These are phyloP conservation scores for Leucosporidium yakuticum DNA, from an alignment of 768 basidiomycete genomes.

Conservation along the genomic window DNA sequence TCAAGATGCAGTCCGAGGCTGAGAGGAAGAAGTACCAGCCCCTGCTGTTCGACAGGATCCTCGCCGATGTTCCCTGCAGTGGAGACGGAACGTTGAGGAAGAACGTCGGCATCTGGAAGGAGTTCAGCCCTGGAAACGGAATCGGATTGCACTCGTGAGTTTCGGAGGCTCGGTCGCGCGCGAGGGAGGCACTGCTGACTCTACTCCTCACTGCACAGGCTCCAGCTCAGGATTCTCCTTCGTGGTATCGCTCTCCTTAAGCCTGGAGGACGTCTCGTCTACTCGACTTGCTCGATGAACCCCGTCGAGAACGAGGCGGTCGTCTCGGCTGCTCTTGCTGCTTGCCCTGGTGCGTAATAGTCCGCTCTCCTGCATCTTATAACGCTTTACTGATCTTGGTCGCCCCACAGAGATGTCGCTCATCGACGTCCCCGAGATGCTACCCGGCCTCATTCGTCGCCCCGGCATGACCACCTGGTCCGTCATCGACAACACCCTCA, in stretches of 20 bases:
- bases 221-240: slow-evolving; percentile 85
- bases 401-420: slow-evolving; percentile 54
- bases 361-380: not conserved
- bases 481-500: slow-evolving; percentile 54
- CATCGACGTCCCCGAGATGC: slow-evolving; percentile 65
- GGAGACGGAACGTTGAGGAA: slow-evolving; percentile 95
- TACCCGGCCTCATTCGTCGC: slow-evolving; percentile 66
- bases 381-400: not conserved
- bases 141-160: slow-evolving; percentile 81
- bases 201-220: slow-evolving; percentile 46
- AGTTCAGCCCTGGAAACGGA: slow-evolving; percentile 80
- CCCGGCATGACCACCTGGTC: slow-evolving; percentile 74
- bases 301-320: slow-evolving; percentile 98
- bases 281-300: slow-evolving; percentile 96
- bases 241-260: slow-evolving; percentile 86
- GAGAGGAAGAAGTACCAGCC: slow-evolving; percentile 47
- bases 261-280: slow-evolving; percentile 84
- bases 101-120: slow-evolving; percentile 90
- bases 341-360: slow-evolving; percentile 58
- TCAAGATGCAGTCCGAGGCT: slow-evolving; percentile 23
- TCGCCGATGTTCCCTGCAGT: slow-evolving; percentile 96
- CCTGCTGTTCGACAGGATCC: slow-evolving; percentile 81
- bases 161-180: not conserved
- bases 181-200: not conserved
- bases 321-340: slow-evolving; percentile 70